Base-by-base conservation (phyloP, 2,329 filamentous ascomycete species). In the Hypoxylon sp. region DNA sequence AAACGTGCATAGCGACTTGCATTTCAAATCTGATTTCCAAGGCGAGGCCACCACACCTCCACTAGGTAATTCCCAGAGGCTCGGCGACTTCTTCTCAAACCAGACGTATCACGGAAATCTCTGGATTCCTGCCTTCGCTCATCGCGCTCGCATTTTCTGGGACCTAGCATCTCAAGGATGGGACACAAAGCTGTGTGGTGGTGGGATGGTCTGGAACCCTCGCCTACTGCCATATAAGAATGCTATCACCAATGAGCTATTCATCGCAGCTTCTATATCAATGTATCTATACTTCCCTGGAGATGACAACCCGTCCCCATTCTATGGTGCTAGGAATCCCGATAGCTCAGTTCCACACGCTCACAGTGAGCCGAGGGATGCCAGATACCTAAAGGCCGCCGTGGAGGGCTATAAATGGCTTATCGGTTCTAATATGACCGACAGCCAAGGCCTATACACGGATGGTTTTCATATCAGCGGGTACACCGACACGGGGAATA, bases 281-380 rank as follows among this genome's bases (percentile, higher is more conserved):
- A 97, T 98, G 95, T 97, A 97, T 75, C 85, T 96, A 4, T 87
- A 95, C 75, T 96, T 94, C 70, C 93, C 94, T 0, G 92, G 93
- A 0, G 93, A 97, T 75, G 79, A 84, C 34, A 93, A 94, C 69
- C 82, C 85, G 19, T 89, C 90, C 0, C 92, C 92, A 0, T 96
- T 91, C 78, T 71, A 82, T 62, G 62, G 60, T 37, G 34, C n/a
- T 3, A 50, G 50, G 19, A 57, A 60, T 16, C 48, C 59, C 39
- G 61, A 70, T 2, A 76, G 75, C 30, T 76, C 74, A 7, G 76
- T 77, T 4, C 74, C 74, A 21, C 78, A 81, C 29, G 78, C 77
- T 45, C 82, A 45, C 5, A 71, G 45, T 73, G 74, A 69, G 65
- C 71, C 70, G 19, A 76, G 86, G 70, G 87, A 94, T 71, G 84